These are phyloP conservation scores for Leishmania braziliensis DNA, from an alignment of 208 protist genomes.

Conservation along the genomic window DNA sequence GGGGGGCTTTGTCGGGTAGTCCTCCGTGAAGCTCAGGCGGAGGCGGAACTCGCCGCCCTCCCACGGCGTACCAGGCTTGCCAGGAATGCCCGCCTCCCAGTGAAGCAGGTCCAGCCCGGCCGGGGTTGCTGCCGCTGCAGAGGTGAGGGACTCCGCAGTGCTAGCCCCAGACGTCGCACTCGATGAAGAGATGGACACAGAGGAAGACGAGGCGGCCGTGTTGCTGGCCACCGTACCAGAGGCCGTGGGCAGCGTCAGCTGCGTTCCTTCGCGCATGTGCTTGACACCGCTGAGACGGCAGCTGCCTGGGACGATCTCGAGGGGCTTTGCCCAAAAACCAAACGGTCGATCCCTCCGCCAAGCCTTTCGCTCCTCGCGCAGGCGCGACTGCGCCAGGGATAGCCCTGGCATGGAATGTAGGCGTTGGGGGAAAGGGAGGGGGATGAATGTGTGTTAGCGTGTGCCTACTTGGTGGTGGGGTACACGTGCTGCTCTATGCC, in stretches of 20 bases:
- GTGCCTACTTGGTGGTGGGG: background rate
- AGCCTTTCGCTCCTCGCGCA: slow-evolving; percentile 87
- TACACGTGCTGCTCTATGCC: background rate
- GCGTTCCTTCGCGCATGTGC: slow-evolving; percentile 19
- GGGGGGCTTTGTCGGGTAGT: slow-evolving; percentile 98
- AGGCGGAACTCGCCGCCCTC: slow-evolving; percentile 96
- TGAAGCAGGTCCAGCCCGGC: slow-evolving; percentile 93
- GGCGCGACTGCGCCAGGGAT: slow-evolving; percentile 79
- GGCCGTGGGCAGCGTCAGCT: slow-evolving; percentile 6
- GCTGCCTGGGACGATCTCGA: slow-evolving; percentile 32
- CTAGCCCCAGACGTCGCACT: background rate
- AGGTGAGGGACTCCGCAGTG: background rate
- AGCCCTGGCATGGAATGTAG: slow-evolving; percentile 53
- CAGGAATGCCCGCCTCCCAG: slow-evolving; percentile 98
- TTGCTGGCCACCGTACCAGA: background rate
- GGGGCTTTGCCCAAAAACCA: slow-evolving; percentile 86
- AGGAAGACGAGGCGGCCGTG: slow-evolving; percentile 16
- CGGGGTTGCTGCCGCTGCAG: slow-evolving; percentile 18
- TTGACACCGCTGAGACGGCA: slow-evolving; percentile 3
- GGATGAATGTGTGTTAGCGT: background rate
- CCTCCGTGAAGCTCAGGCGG: slow-evolving; percentile 95
- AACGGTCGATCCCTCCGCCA: slow-evolving; percentile 88
- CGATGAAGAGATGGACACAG: background rate
- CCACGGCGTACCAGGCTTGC: slow-evolving; percentile 95
- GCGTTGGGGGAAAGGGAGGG: background rate